Evolutionary conservation across 352 stramenopile genomes (phyloP).

Genomic region (Phytophthora pisi): DNA sequence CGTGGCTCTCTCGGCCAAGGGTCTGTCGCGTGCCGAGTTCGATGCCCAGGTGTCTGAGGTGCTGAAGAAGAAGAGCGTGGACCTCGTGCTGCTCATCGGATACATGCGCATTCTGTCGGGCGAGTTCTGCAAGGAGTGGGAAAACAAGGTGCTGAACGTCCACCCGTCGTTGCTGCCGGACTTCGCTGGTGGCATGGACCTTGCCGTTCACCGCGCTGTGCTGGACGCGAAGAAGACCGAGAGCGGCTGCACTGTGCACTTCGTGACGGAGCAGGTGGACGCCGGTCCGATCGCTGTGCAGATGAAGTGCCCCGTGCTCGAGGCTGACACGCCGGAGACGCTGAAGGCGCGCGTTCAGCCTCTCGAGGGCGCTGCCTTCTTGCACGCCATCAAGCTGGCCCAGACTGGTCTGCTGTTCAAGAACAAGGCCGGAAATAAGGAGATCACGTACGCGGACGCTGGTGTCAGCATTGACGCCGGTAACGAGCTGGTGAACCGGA

Average conservation of each 20-base stretch:
- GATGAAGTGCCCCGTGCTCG: slow-evolving; percentile 91
- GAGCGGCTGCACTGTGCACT: slow-evolving; percentile 98
- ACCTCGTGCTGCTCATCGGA: slow-evolving; percentile 98
- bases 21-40: slow-evolving; percentile 92
- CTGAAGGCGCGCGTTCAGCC: slow-evolving; percentile 98
- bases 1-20: slow-evolving; percentile 65
- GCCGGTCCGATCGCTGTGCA: slow-evolving; percentile 98
- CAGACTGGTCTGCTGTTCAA: slow-evolving; percentile 71
- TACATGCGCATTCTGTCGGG: slow-evolving; percentile 99
- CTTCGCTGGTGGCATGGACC: slow-evolving; percentile 99
- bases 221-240: slow-evolving; percentile 95
- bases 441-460: slow-evolving; percentile 97
- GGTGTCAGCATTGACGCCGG: slow-evolving; percentile 99
- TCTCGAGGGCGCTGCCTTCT: slow-evolving; percentile 95
- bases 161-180: slow-evolving; percentile 99
- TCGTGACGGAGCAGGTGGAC: slow-evolving; percentile 98
- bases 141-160: slow-evolving; percentile 98
- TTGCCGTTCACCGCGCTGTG: slow-evolving; percentile 98
- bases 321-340: slow-evolving; percentile 93
- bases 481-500: slow-evolving; percentile 95
- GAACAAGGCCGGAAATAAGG: slow-evolving; percentile 70
- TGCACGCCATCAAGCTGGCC: slow-evolving; percentile 82
- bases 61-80: slow-evolving; percentile 92
- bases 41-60: slow-evolving; percentile 95
- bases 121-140: slow-evolving; percentile 96